Evolutionary conservation across 2,329 filamentous ascomycete genomes (phyloP), one percentile per base, ranked within the genome.

Genomic region (Cytospora piceicola): DNA sequence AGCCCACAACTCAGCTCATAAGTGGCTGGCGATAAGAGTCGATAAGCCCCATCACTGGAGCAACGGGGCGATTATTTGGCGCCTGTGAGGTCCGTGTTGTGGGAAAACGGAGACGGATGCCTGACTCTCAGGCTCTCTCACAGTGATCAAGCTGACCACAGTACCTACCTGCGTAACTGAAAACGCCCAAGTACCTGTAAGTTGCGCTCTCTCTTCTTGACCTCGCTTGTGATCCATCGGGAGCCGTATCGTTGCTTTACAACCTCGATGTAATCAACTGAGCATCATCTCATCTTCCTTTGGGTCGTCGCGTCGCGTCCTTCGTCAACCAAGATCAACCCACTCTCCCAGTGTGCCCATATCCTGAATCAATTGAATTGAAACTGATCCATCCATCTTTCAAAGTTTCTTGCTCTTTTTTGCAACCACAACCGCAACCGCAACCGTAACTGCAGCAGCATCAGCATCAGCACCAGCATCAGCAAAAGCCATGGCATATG

Each of bases 21-120:
- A 55, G 61, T 63, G 61, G 61, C 61, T 63, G 61, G 61, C 55
- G 61, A 63, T 63, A 63, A 36, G 15, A n/a, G 51, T n/a, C 56
- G 61, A 57, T 57, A 63, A 57, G 53, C 60, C 53, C 54, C 61
- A 55, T 63, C 61, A 57, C 61, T 63, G 61, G 53, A 53, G 61
- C 61, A 63, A 63, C 61, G 39, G 54, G 15, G 39, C 57, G 36
- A 51, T 63, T 63, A 63, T 63, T 57, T 63, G 61, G 53, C 53
- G 53, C 29, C 22, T 24, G n/a, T 17, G 46, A 49, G 42, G n/a
- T 14, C 46, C n/a, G 46, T 49, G 53, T 36, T 51, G 39, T 57
- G 61, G 36, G 49, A 57, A 57, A 63, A 57, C 61, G 53, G 61
- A 55, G 53, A 51, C 55, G 52, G 60, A 56, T 62, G 60, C 60